Evolutionary conservation across 1,139 yeast species (phyloP), one percentile per base, ranked within the genome.

Genomic region (Zygosaccharomyces pseudobailii): DNA sequence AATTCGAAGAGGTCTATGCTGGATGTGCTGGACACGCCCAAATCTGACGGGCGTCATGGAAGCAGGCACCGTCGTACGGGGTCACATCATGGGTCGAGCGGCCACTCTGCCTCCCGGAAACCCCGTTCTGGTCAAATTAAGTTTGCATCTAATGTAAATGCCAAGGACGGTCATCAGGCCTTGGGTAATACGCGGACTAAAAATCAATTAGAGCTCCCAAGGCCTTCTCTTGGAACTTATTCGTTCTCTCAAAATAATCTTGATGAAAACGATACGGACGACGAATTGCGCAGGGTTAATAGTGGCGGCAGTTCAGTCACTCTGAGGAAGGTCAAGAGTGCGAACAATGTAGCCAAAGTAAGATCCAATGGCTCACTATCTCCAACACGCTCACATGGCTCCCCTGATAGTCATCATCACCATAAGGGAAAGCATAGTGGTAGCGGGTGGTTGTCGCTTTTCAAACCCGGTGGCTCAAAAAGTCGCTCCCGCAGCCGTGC

Each of bases 1-100:
- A 36, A 33, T 27, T 38, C 45, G 20, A 48, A 43, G 35, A 56
- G 46, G 43, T 54, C 62, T 7, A 58, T 58, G 61, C 43, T 56
- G 9, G 61, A 58, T 38, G 57, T 48, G 22, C 45, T 25, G 6
- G 47, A 45, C 32, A 20, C 31, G 24, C 51, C 51, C 3, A 48
- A 46, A 19, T 19, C 17, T 19, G 22, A 36, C 24, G 32, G 27
- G 9, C 20, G 17, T 10, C 38, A 17, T 22, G 28, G 23, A 22
- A 6, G 19, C 7, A 10, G 38, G 20, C 38, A 25, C 19, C 13
- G 19, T 5, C 38, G 28, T n/a, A 25, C 31, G 5, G 24, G 41
- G 8, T 32, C 30, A 17, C 24, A 34, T 3, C 17, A 34, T 9
- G 8, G 21, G 36, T n/a, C 7, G 32, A 7, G 13, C 13, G 19